Evolutionary conservation across 306 rosid species (phyloP).

Genomic region (Citrullus mucosospermus): DNA sequence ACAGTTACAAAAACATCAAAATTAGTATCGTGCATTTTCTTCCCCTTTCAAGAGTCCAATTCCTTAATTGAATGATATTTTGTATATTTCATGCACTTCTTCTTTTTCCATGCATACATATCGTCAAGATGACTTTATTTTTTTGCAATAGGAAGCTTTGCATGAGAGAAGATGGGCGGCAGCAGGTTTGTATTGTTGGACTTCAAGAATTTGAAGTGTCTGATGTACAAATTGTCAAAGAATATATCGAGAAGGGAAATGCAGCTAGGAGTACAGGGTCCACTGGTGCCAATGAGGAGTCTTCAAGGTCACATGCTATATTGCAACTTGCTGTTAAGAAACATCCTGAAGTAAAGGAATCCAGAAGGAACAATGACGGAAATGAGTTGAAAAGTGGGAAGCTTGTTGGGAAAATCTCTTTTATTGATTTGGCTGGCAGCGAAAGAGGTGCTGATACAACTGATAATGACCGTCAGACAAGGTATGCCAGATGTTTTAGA

Average conservation of each 20-base stretch:
- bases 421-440: slow-evolving; percentile 98
- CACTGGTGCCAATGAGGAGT: slow-evolving; percentile 98
- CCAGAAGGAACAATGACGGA: slow-evolving; percentile 62
- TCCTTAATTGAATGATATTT: background rate
- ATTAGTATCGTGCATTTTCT: background rate
- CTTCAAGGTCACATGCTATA: slow-evolving; percentile 98
- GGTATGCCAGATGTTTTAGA: slow-evolving; percentile 24
- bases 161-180: slow-evolving; percentile 97
- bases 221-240: slow-evolving; percentile 87
- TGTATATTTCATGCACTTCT: background rate
- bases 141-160: slow-evolving; percentile 67
- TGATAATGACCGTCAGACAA: slow-evolving; percentile 96
- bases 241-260: slow-evolving; percentile 86
- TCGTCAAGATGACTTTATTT: slow-evolving; percentile 4
- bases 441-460: slow-evolving; percentile 99
- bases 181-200: slow-evolving; percentile 99
- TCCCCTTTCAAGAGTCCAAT: background rate
- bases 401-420: slow-evolving; percentile 92
- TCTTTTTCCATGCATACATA: background rate
- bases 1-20: background rate
- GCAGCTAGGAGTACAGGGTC: slow-evolving; percentile 97
- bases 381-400: slow-evolving; percentile 75
- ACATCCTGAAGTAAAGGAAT: slow-evolving; percentile 69
- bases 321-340: slow-evolving; percentile 81
- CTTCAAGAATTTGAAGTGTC: slow-evolving; percentile 99